Evolutionary conservation across 306 rosid species (phyloP), one percentile per base, ranked within the genome.

Genomic region (Dalbergia cochinchinensis): DNA sequence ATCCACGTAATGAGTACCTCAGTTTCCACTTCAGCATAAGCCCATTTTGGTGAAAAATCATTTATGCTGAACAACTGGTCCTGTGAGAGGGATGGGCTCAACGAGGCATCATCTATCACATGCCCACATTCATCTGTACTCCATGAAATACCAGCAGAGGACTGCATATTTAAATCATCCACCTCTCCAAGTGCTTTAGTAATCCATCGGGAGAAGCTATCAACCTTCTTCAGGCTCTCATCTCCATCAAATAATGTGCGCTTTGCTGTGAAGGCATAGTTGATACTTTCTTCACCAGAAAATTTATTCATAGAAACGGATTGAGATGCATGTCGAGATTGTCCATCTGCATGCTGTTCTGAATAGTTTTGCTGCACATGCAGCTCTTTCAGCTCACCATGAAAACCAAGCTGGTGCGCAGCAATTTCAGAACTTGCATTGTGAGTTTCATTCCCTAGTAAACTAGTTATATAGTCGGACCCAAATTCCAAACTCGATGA

Each of bases 201-300:
- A 73, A 89, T 79, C 98, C 98, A 94, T 33, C 98, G 87, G 54
- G 94, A 90, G 85, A 94, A 94, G 84, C 98, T 94, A 78, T 94
- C 98, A 83, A 94, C 90, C 86, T 94, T 94, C 91, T 92, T 94
- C 81, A 94, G 79, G 86, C 89, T 87, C 78, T 89, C 94, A n/a
- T 85, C 92, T 42, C 84, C 75, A 80, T 83, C 90, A 67, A 88
- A 75, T 86, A 94, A 87, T 77, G 90, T 63, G 64, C 85, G 91
- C 78, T 86, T 91, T 73, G 81, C 55, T 48, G 87, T 59, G 78
- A 85, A 83, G 78, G 93, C 66, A 85, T 87, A 83, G 86, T 72
- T 72, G 22, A 79, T 53, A 80, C 83, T 83, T 83, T 91, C 92
- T 85, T 89, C 94, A 8, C 68, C 69, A 6, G 73, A 58, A 80